Evolutionary conservation across 768 basidiomycete genomes (phyloP).

Genomic region (Macrolepiota fuliginosa): DNA sequence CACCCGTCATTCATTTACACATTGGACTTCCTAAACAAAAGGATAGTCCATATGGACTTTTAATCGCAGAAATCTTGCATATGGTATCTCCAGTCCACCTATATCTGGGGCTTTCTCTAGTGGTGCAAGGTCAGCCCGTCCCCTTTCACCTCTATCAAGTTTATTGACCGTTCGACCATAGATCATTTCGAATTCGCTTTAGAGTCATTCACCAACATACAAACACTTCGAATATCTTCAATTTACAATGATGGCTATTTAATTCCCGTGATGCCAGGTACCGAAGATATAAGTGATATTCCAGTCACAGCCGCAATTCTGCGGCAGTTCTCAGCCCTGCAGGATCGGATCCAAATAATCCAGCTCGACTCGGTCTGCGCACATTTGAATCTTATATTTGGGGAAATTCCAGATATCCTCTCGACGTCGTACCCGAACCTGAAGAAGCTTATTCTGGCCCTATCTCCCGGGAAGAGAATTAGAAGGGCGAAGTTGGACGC

Average conservation of each 20-base stretch:
- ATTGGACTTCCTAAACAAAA: not conserved
- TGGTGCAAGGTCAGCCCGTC: not conserved
- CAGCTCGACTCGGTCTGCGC: conserved; percentile 4
- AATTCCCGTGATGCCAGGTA: not conserved
- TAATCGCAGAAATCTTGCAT: not conserved
- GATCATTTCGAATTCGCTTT: not conserved
- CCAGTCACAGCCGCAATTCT: not conserved
- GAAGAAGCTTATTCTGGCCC: not conserved
- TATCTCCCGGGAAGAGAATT: not conserved
- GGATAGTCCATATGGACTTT: not conserved
- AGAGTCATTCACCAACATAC: not conserved
- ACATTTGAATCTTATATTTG: conserved; percentile 1
- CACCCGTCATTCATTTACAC: not conserved
- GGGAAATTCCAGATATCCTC: not conserved
- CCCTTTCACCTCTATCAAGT: not conserved
- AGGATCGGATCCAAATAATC: not conserved
- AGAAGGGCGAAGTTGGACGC: not conserved
- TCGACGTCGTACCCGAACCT: not conserved
- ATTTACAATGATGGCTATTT: not conserved
- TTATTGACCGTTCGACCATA: not conserved
- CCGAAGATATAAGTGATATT: not conserved
- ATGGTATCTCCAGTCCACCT: conserved; percentile 4
- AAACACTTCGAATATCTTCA: conserved; percentile 1
- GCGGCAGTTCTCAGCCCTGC: not conserved
- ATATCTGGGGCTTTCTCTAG: not conserved